Conservation (phyloP, 2,329 filamentous ascomycete species). For the Zymoseptoria tritici region DNA sequence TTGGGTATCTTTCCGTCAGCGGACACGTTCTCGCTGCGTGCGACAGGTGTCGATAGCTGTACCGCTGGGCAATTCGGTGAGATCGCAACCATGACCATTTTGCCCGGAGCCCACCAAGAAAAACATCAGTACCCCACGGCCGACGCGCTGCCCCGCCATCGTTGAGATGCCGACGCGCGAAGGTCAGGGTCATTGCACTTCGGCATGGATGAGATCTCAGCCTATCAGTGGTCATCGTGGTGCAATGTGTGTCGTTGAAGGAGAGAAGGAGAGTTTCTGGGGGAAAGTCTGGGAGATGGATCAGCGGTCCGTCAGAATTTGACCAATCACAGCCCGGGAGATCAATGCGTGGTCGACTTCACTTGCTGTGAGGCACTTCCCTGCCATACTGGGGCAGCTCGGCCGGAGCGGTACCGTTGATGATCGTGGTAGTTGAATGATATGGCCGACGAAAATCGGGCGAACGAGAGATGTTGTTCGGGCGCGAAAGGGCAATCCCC, state of each 20-base stretch:
- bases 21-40: not conserved
- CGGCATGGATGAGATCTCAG: not conserved
- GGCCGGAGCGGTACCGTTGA: not conserved
- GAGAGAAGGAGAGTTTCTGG: not conserved
- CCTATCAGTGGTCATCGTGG: slow-evolving; percentile 1
- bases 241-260: not conserved
- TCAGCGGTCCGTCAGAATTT: not conserved
- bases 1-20: not conserved
- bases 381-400: not conserved
- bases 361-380: slow-evolving; percentile 4
- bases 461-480: not conserved
- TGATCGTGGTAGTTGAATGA: not conserved
- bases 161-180: not conserved
- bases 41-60: not conserved
- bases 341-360: slow-evolving; percentile 8
- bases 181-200: not conserved
- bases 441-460: not conserved
- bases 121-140: slow-evolving; percentile 1
- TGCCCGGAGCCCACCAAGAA: slow-evolving; percentile 2
- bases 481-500: not conserved
- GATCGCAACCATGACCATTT: not conserved
- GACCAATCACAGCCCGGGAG: slow-evolving; percentile 1
- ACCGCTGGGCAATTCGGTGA: not conserved
- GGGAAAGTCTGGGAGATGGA: not conserved
- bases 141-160: slow-evolving; percentile 1